Conservation (phyloP, 2,329 filamentous ascomycete species). For the Penicillium sp. region DNA sequence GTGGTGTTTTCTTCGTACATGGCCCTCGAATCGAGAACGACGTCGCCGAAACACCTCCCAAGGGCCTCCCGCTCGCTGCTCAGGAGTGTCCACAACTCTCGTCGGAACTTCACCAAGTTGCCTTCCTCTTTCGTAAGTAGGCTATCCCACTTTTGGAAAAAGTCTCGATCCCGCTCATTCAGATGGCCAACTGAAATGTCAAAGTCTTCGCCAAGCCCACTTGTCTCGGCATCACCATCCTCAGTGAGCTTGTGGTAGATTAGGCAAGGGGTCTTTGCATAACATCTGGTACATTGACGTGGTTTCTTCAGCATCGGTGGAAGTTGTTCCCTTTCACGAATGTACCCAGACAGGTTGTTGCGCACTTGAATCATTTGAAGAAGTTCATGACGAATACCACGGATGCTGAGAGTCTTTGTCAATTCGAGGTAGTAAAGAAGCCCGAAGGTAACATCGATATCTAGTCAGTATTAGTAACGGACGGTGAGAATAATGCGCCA, state of each 20-base stretch:
- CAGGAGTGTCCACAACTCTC: slow-evolving; percentile 95
- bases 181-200: slow-evolving; percentile 77
- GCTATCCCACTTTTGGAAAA: slow-evolving; percentile 94
- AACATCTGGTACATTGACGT: slow-evolving; percentile 81
- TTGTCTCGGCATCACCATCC: slow-evolving; percentile 75
- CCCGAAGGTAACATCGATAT: slow-evolving; percentile 86
- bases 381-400: slow-evolving; percentile 81
- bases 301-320: slow-evolving; percentile 84
- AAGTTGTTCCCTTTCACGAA: slow-evolving; percentile 78
- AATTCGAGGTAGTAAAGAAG: slow-evolving; percentile 95
- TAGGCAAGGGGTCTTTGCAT: slow-evolving; percentile 87
- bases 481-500: background rate
- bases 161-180: slow-evolving; percentile 71
- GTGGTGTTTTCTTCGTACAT: slow-evolving; percentile 67
- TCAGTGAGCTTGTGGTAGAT: slow-evolving; percentile 91
- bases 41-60: slow-evolving; percentile 84
- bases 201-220: slow-evolving; percentile 80
- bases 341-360: slow-evolving; percentile 82
- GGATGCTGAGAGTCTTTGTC: slow-evolving; percentile 81
- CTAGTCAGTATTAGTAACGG: slow-evolving; percentile 42
- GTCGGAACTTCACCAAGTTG: slow-evolving; percentile 79
- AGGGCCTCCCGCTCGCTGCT: slow-evolving; percentile 84
- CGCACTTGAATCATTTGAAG: slow-evolving; percentile 96
- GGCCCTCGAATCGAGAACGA: slow-evolving; percentile 79
- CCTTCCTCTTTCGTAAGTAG: slow-evolving; percentile 93